Evolutionary conservation across 164 flowering plant species (phyloP).

Genomic region (Pachysandra terminalis): DNA sequence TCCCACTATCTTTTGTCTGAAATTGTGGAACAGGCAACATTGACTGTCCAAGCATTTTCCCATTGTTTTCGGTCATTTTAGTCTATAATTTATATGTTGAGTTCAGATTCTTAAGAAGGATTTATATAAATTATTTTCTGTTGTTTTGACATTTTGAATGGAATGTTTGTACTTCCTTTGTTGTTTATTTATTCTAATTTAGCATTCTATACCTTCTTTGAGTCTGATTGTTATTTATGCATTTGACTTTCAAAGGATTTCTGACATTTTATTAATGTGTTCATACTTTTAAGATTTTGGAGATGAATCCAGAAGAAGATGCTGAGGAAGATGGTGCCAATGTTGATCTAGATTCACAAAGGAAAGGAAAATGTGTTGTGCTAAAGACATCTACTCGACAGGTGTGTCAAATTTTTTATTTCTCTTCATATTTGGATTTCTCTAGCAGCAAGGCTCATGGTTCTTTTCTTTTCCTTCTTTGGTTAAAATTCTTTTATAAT

Average conservation of each 20-base stretch:
- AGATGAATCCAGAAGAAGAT: conserved; percentile 96
- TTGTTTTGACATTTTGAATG: no score
- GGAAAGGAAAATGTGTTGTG: conserved; percentile 95
- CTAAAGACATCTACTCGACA: conserved; percentile 92
- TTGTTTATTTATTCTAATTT: background rate
- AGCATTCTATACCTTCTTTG: background rate
- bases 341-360: conserved; percentile 90
- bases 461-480: no score
- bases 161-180: no score
- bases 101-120: no score
- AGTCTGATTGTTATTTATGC: background rate
- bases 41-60: no score
- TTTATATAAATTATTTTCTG: no score
- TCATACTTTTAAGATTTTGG: conserved; percentile 54
- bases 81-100: no score
- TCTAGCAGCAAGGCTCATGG: background rate
- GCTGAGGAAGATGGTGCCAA: conserved; percentile 98
- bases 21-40: no score
- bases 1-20: no score
- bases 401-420: conserved; percentile 26
- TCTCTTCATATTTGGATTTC: background rate
- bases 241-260: background rate
- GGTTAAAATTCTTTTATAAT: no score
- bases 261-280: background rate
- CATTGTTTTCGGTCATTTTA: no score